Base-by-base conservation (phyloP, 1,284 basidiomycete genomes). In the Fomitopsis palustris region DNA sequence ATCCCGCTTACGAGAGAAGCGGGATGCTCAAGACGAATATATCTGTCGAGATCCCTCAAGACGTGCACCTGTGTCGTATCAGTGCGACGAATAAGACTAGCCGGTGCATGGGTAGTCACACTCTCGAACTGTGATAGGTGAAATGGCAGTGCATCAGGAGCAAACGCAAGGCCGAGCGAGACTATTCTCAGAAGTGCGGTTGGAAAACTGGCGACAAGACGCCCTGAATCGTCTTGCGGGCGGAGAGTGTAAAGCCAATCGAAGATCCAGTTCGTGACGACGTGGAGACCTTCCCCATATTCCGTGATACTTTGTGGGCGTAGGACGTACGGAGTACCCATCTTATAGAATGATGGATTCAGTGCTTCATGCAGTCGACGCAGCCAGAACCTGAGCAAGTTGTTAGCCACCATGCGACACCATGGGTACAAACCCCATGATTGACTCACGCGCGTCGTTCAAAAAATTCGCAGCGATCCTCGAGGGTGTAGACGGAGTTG, bases 291-390 rank as follows among this genome's bases (percentile, higher is more conserved):
- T 39, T 67, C 70, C 3, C 62, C 60, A 25, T 69, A 74, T 53
- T 77, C 74, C 0, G 77, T 76, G 42, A 81, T 77, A 14, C 62
- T 51, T 0, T 63, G 58, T 0, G 71, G 45, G 51, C 77, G 64
- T 2, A 81, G 65, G 25, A 71, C 64, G 0, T 74, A 67, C 0
- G 65, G 58, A 4, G 62, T 61, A 3, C 69, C 70, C 9, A 69
- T 55, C 53, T 61, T 59, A 31, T 62, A 54, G 37, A 61, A 57
- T 2, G 63, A 38, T 4, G 70, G 70, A 38, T 61, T 60, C 16
- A 72, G 31, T 1, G 64, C 62, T 37, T 67, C 63, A 45, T 70
- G 65, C 10, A 71, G 54, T n/a, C 54, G 54, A 17, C 53, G 56
- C 0, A 71, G 63, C 68, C 69, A 70, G 23, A 55, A 58, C 17